Evolutionary conservation across 805 yeast species (phyloP), one percentile per base, ranked within the genome.

Genomic region (Candida quercuum): DNA sequence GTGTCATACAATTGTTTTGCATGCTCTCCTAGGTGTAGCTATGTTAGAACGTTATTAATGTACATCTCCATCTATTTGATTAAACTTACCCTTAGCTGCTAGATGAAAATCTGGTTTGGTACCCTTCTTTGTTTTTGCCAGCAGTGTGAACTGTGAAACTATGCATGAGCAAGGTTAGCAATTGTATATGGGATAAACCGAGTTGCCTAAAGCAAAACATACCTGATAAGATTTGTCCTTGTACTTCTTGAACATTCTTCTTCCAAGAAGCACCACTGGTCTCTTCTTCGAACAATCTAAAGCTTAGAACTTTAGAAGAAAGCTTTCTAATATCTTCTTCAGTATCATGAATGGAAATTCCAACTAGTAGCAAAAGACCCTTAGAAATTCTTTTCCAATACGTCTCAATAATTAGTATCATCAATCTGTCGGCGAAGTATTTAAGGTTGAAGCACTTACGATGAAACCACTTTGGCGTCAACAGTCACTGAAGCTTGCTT

Each of bases 21-120:
- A 4, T 64, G 48, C n/a, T 60, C 61, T 2, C 96, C 96, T 62
- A 77, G 79, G 40, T 81, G 87, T 0, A 81, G 88, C 0, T 95
- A 95, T 11, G 33, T 32, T 13, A 24, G 39, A 32, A 28, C 33
- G 24, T 21, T 17, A 19, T 36, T 31, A 6, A 14, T n/a, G 10
- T 6, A n/a, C 8, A 4, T 27, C 29, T 6, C 12, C 7, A 14
- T 16, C n/a, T 15, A 14, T 27, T 7, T 56, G 48, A 4, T 84
- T 83, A 6, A 55, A 54, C 37, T 60, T 69, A 15, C 96, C 96
- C 59, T 82, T 86, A 40, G 89, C 95, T 0, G 98, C 98, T 42
- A 67, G 67, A 55, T 91, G 98, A 60, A 93, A 87, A 55, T 93
- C 96, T 0, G 99, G 98, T 54, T 91, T 91, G 1, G 96, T 72